A percentile compares a stretch with the other conserved stretches of the same genome.
phyloP scores from a whole-genome alignment of 1,284 basidiomycete genomes.

The Puccinia hordei region DNA sequence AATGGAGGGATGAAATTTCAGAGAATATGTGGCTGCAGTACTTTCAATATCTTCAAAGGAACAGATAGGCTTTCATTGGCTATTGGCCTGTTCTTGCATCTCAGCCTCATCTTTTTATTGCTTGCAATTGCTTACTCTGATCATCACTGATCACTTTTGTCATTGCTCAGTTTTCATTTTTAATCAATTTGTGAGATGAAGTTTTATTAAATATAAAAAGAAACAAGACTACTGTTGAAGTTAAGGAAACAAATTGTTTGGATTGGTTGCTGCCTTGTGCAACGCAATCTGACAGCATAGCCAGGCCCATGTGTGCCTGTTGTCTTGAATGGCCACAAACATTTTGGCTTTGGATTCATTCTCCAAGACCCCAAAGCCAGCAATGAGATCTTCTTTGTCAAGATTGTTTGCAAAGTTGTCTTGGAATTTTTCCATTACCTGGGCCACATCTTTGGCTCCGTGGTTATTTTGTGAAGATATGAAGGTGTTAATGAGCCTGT shows the following conservation, averaged over 20 bases:
- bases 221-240: not conserved
- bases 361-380: not conserved
- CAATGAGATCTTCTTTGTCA: not conserved
- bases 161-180: no score
- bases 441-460: not conserved
- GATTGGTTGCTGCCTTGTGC: not conserved
- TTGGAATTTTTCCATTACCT: not conserved
- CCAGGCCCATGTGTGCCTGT: conserved; percentile 1
- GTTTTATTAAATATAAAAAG: no score
- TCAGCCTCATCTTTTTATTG: no score
- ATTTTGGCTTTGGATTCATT: not conserved
- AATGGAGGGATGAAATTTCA: not conserved
- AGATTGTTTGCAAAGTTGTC: not conserved
- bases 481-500: not conserved
- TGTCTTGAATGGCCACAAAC: not conserved
- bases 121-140: not conserved
- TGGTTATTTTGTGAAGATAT: not conserved
- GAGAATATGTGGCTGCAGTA: conserved; percentile 15
- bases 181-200: no score
- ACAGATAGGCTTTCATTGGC: not conserved
- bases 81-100: not conserved
- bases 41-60: not conserved
- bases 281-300: not conserved
- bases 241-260: not conserved
- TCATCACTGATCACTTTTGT: no score